Base-by-base conservation (phyloP, 495 filamentous ascomycete species). In the Penicillium maclennaniae region DNA sequence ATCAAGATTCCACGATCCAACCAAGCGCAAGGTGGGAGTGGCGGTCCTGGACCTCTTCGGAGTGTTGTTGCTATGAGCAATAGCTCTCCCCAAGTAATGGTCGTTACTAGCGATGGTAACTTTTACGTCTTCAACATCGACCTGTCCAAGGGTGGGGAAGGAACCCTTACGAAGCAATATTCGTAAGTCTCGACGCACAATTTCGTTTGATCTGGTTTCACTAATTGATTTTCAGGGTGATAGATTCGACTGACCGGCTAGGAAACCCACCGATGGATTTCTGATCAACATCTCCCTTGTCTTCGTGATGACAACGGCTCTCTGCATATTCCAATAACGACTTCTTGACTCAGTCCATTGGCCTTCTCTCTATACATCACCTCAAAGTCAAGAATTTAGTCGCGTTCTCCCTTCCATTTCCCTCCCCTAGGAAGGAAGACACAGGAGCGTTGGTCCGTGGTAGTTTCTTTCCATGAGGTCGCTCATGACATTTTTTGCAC, bases 41-140 rank as follows among this genome's bases (percentile, higher is more conserved):
- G 65, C n/a, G 58, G 61, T 20, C 53, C 59, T 6, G 75, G 74
- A 1, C 80, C 81, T 4, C 63, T 95, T 16, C 71, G 85, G 54
- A 97, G 91, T 54, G 95, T 97, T 25, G 93, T 97, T 36, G 93
- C 95, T 7, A 91, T 98, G 85, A 96, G 89, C 61, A 92, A 82
- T 60, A 92, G 83, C 60, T 89, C 86, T 12, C 93, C 95, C 0
- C 91, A 97, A 60, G 88, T 98, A 25, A 97, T 97, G 92, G 89
- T 97, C 1, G 95, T 96, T 12, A 97, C 93, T 3, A 96, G 87
- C 56, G 95, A 97, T 65, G 93, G 93, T 14, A 84, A 85, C 20
- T 97, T 96, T 61, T 97, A 92, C 58, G 88, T 97, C 15, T 97
- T 89, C 67, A 92, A 87, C 53, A 90, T 98, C 38, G 92, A 98